phyloP scores from a whole-genome alignment of 2,329 filamentous ascomycete species.

The Ilyonectria sp. region DNA sequence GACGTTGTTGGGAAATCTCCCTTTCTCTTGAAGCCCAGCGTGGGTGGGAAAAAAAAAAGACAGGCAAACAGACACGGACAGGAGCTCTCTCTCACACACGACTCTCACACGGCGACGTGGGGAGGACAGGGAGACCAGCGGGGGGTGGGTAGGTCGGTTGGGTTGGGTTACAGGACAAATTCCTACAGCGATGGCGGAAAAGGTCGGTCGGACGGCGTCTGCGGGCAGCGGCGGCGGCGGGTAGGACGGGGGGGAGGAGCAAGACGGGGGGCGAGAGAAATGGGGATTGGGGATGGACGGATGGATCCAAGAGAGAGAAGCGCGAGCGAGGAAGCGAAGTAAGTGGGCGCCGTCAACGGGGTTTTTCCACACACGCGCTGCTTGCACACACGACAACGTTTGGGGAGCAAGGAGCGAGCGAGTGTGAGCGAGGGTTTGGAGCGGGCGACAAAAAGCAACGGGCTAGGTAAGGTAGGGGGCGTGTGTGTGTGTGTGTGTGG shows the following conservation, averaged over 20 bases:
- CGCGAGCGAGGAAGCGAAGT: slow-evolving; percentile 17
- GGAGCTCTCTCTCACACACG: slow-evolving; percentile 3
- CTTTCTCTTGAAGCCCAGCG: slow-evolving; percentile 21
- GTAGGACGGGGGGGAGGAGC: slow-evolving; percentile 4
- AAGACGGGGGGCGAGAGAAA: not conserved
- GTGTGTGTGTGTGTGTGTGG: slow-evolving; percentile 11
- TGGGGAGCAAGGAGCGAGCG: slow-evolving; percentile 1
- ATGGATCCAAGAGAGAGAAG: slow-evolving; percentile 14
- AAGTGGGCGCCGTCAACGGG: slow-evolving; percentile 30
- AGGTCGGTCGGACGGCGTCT: slow-evolving; percentile 28
- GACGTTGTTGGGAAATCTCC: slow-evolving; percentile 12
- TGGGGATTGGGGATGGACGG: slow-evolving; percentile 8
- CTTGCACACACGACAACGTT: slow-evolving; percentile 10
- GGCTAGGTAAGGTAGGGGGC: slow-evolving; percentile 24
- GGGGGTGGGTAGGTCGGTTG: slow-evolving; percentile 14
- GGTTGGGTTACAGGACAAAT: slow-evolving; percentile 29
- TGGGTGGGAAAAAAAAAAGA: slow-evolving; percentile 6
- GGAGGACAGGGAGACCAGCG: slow-evolving; percentile 6
- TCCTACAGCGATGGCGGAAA: slow-evolving; percentile 37
- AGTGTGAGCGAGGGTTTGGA: slow-evolving; percentile 10
- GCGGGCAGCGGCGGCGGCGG: slow-evolving; percentile 15
- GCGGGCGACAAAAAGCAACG: slow-evolving; percentile 7
- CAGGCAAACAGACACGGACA: slow-evolving; percentile 27
- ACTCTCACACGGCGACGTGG: slow-evolving; percentile 14
- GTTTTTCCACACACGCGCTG: slow-evolving; percentile 24